Base-by-base conservation (phyloP, 495 filamentous ascomycete species). In the Xylaria grammica region DNA sequence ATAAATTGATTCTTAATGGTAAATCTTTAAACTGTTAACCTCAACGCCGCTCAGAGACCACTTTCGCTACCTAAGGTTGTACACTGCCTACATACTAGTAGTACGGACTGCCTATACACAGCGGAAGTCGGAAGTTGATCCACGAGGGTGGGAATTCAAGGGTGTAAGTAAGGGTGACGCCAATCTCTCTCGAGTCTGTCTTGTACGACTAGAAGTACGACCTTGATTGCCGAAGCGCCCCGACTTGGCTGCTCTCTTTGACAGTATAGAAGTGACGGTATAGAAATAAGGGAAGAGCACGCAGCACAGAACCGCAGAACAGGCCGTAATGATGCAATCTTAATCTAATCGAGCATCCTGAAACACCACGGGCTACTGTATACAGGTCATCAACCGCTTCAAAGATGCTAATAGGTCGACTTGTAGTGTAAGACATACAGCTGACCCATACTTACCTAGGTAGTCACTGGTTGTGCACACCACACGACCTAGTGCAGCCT, bases 311-410 rank as follows among this genome's bases (percentile, higher is more conserved):
- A 17, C 17, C 40, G 5, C 32, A 24, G 52, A 42, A 51, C 27
- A 8, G 10, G 30, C 51, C 30, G 51, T 24, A 17, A 51, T 26
- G 49, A 32, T 29, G 48, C 11, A 46, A 20, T 20, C 17, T 15
- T 42, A 9, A 17, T 42, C 40, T 42, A 42, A 9, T 42, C 8
- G 17, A 24, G 45, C 11, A 48, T 24, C n/a, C n/a, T 59, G n/a
- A 46, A 59, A 59, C 55, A 32, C 13, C 26, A 29, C 42, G 20
- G 53, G n/a, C 22, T 13, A n/a, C n/a, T n/a, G n/a, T n/a, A 45
- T 34, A 32, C 32, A 38, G 34, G 19, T n/a, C 32, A 40, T 34
- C 17, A 32, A 20, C 42, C 26, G 15, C 38, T 58, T 26, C 40
- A 44, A 19, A 17, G 30, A 24, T 13, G 49, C 15, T 30, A 30